phyloP scores from a whole-genome alignment of 169 alveolate genomes.

The Cryptosporidium ubiquitum region DNA sequence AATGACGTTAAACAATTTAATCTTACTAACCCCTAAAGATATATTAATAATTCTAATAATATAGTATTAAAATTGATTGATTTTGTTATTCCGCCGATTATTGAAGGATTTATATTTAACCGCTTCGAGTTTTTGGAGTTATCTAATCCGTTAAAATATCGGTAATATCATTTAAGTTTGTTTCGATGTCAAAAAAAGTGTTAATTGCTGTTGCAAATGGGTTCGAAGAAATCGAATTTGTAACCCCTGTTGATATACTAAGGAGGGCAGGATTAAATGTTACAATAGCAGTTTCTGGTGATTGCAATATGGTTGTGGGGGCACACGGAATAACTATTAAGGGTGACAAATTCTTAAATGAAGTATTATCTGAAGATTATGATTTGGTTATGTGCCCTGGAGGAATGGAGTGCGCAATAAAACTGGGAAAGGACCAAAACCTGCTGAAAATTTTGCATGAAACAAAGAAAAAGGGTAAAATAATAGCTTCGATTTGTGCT shows the following conservation, averaged over 20 bases:
- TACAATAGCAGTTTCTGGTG: slow-evolving; percentile 77
- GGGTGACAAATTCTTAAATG: slow-evolving; percentile 73
- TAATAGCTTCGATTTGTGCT: slow-evolving; percentile 89
- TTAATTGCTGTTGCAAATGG: slow-evolving; percentile 83
- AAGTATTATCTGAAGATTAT: slow-evolving; percentile 53
- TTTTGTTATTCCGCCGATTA: background rate
- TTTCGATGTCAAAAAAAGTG: slow-evolving; percentile 71
- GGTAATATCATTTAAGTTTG: background rate
- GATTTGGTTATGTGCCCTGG: slow-evolving; percentile 87
- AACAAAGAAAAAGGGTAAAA: slow-evolving; percentile 80
- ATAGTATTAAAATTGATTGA: too few species aligned
- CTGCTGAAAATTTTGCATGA: slow-evolving; percentile 77
- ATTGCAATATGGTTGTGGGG: slow-evolving; percentile 51
- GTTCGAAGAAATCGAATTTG: slow-evolving; percentile 84
- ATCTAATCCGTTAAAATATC: background rate
- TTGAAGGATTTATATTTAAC: background rate
- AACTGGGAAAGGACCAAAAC: slow-evolving; percentile 74
- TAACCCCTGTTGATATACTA: slow-evolving; percentile 80
- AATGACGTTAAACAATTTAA: too few species aligned
- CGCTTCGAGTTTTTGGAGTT: background rate
- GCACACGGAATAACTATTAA: slow-evolving; percentile 77
- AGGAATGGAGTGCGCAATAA: slow-evolving; percentile 82
- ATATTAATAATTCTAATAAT: background rate
- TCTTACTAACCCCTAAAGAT: background rate
- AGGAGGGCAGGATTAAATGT: slow-evolving; percentile 84